Evolutionary conservation across 73 alveolate species (phyloP).

Genomic region (Uronychia binucleata): DNA sequence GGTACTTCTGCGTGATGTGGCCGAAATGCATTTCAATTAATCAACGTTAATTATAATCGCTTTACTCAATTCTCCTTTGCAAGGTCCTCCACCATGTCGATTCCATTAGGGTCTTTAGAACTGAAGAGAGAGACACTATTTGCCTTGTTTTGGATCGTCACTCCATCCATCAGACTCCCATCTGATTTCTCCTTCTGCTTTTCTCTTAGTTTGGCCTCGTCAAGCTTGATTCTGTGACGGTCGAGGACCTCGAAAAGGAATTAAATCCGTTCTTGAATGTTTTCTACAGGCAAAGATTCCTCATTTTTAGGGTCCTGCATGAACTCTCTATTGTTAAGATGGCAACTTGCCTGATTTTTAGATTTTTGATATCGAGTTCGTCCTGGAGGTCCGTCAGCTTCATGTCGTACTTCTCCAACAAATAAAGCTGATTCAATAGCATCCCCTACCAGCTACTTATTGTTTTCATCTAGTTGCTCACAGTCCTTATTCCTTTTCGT

Average conservation of each 20-base stretch:
- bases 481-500: conserved; percentile 14
- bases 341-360: conserved; percentile 5
- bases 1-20: no score
- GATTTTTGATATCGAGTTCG: conserved; percentile 20
- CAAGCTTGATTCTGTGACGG: conserved; percentile 9
- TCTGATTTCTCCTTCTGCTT: background rate
- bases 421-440: background rate
- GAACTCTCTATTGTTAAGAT: background rate
- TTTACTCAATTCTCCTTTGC: no score
- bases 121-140: no score
- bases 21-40: no score
- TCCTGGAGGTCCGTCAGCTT: conserved; percentile 36
- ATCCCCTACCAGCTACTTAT: conserved; percentile 10
- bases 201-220: background rate
- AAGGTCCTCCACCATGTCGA: no score
- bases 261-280: conserved; percentile 18
- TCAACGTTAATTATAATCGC: no score
- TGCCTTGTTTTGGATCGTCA: background rate
- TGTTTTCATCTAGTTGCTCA: conserved; percentile 12
- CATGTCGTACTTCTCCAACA: conserved; percentile 34
- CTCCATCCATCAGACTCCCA: background rate
- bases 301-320: background rate
- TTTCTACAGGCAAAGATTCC: background rate
- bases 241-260: conserved; percentile 23
- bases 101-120: no score